Conservation (phyloP, 2,329 filamentous ascomycete genomes). For the Aspergillus sp. region DNA sequence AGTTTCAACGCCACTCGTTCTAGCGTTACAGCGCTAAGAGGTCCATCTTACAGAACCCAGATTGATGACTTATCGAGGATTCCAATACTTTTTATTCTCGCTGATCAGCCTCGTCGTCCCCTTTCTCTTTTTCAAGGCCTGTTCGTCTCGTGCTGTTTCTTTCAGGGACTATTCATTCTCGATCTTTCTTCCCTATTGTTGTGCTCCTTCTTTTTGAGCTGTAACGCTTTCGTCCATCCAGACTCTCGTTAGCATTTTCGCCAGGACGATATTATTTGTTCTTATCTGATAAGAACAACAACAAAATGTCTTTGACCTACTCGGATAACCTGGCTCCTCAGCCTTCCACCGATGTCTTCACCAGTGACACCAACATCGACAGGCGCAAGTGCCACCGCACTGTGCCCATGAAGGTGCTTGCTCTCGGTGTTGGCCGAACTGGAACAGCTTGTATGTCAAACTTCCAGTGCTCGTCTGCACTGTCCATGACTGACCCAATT, state of each 20-base stretch:
- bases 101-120: slow-evolving; percentile 26
- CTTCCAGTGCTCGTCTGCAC: background rate
- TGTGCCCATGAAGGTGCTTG: slow-evolving; percentile 71
- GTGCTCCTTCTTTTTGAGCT: slow-evolving; percentile 11
- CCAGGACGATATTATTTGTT: background rate
- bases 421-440: slow-evolving; percentile 68
- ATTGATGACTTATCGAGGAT: slow-evolving; percentile 14
- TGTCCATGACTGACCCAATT: slow-evolving; percentile 5
- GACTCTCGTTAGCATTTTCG: slow-evolving; percentile 8
- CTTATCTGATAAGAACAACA: slow-evolving; percentile 4
- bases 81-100: slow-evolving; percentile 7
- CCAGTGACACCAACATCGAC: slow-evolving; percentile 67
- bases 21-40: slow-evolving; percentile 6
- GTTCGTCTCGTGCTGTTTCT: slow-evolving; percentile 24
- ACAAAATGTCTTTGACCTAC: slow-evolving; percentile 35
- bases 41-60: background rate
- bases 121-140: slow-evolving; percentile 16
- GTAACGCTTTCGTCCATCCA: slow-evolving; percentile 8
- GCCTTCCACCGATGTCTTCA: slow-evolving; percentile 52
- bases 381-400: slow-evolving; percentile 63
- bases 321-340: slow-evolving; percentile 41
- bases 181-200: slow-evolving; percentile 4
- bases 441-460: slow-evolving; percentile 65
- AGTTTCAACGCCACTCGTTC: slow-evolving; percentile 8
- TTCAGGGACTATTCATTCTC: slow-evolving; percentile 13